A percentile compares a stretch with the other conserved stretches of the same genome.
Conservation (phyloP, 129 eudicot genomes). For the Apium graveolens region DNA sequence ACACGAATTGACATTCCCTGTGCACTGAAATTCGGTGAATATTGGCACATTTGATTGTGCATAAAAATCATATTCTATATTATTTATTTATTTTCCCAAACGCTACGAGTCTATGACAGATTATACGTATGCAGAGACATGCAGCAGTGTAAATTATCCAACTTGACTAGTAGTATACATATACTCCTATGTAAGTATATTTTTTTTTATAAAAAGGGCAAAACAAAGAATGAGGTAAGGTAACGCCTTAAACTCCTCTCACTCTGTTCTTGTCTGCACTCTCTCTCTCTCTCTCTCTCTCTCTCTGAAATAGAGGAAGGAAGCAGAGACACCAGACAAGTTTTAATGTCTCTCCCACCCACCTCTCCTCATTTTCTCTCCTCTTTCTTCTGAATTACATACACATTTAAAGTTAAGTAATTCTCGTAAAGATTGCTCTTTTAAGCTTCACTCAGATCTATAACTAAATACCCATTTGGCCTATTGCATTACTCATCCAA, state of each 20-base stretch:
- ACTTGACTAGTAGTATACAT: background rate
- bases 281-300: constrained; percentile 8
- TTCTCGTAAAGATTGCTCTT: background rate
- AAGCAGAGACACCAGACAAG: constrained; percentile 21
- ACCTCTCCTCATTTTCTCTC: constrained; percentile 31
- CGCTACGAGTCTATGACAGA: too few species aligned
- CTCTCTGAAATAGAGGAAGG: constrained; percentile 48
- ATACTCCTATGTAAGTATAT: background rate
- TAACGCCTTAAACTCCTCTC: constrained; percentile 16
- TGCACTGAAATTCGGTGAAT: too few species aligned
- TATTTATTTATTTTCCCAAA: too few species aligned
- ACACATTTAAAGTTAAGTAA: background rate
- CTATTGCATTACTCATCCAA: constrained; percentile 7
- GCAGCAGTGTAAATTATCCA: background rate
- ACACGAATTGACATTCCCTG: too few species aligned
- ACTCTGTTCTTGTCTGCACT: constrained; percentile 26
- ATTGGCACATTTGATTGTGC: too few species aligned
- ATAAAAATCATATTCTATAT: too few species aligned
- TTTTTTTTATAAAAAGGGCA: constrained; percentile 27
- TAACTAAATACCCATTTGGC: background rate
- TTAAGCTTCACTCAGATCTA: constrained; percentile 5
- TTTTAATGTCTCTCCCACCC: constrained; percentile 42
- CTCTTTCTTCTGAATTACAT: constrained; percentile 1
- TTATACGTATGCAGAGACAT: background rate
- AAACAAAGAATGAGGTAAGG: constrained; percentile 22